Base-by-base conservation (phyloP, 1,139 yeast genomes). In the Geotrichum cucujoidarum region DNA sequence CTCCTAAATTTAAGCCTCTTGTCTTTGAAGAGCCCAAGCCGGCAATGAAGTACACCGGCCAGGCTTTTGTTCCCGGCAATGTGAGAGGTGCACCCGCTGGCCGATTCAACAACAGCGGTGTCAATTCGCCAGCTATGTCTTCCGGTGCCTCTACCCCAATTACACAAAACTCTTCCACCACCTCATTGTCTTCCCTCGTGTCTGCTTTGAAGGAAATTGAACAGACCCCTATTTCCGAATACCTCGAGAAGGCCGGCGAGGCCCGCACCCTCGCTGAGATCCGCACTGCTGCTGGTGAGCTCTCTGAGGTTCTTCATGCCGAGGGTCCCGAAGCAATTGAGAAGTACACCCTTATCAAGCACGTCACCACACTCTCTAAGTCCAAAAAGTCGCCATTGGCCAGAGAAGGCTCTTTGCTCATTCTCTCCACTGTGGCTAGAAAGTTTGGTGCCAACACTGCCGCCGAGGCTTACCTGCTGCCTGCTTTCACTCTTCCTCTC, bases 341-440 rank as follows among this genome's bases (percentile, higher is more conserved):
- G 45, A 83, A 79, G 13, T 88, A 90, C 88, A 76, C 79, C 46
- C 56, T 90, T 24, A 62, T 67, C 25, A 88, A 82, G 21, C 76
- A 84, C 38, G 59, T 86, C 48, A 72, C 78, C 53, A 77, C 88
- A 31, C 72, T 90, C 49, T 64, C 78, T 46, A 88, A 85, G 63
- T 78, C 87, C 35, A 90, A 89, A 64, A 83, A 81, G 62, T 72
- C 89, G 3, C 71, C 88, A 8, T 65, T 86, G 49, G 76, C 83
- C 37, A 80, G 95, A 67, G 97, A 90, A 67, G 76, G 88, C 22
- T 79, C 87, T 2, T 72, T 83, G 67, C 61, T 86, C 43, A 68
- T 87, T 46, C 71, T 88, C 45, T 83, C 87, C 49, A 77, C 83
- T 48, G 71, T 89, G 57, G 83, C 87, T 41, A 73, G 79, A 57